These are phyloP conservation scores for Anthostomella pinea DNA, from an alignment of 2,329 filamentous ascomycete species.

Conservation along the genomic window DNA sequence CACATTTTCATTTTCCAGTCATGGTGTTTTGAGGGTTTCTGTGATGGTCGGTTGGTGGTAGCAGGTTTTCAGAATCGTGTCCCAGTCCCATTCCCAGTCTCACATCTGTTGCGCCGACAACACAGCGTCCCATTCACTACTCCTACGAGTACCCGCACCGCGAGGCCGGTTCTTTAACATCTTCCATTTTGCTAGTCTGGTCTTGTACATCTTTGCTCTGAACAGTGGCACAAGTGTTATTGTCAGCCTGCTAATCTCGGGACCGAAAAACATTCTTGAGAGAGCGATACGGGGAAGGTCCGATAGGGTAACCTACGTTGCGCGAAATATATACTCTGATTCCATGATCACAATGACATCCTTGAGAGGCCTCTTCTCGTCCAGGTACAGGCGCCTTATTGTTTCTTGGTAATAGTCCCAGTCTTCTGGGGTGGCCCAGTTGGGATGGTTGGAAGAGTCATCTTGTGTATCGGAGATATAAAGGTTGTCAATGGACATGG, in stretches of 20 bases:
- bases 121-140: too few species aligned
- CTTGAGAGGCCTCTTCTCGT: conserved; percentile 25
- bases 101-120: too few species aligned
- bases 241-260: too few species aligned
- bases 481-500: conserved; percentile 23
- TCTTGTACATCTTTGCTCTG: conserved; percentile 25
- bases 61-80: too few species aligned
- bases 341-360: conserved; percentile 25
- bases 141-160: conserved; percentile 14
- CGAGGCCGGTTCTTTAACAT: conserved; percentile 24
- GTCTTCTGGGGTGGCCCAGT: conserved; percentile 22
- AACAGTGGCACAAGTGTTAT: too few species aligned
- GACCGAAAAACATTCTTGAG: too few species aligned
- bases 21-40: too few species aligned
- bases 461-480: conserved; percentile 18
- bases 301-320: conserved; percentile 24
- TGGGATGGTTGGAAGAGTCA: conserved; percentile 13
- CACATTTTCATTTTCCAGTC: too few species aligned
- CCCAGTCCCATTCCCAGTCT: too few species aligned
- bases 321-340: conserved; percentile 20
- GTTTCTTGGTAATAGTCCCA: conserved; percentile 23
- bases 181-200: conserved; percentile 23
- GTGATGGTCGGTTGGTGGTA: too few species aligned
- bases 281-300: conserved; percentile 10
- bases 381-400: conserved; percentile 22